Evolutionary conservation across 495 filamentous ascomycete species (phyloP), one percentile per base, ranked within the genome.

Genomic region (Cenococcum geophilum): DNA sequence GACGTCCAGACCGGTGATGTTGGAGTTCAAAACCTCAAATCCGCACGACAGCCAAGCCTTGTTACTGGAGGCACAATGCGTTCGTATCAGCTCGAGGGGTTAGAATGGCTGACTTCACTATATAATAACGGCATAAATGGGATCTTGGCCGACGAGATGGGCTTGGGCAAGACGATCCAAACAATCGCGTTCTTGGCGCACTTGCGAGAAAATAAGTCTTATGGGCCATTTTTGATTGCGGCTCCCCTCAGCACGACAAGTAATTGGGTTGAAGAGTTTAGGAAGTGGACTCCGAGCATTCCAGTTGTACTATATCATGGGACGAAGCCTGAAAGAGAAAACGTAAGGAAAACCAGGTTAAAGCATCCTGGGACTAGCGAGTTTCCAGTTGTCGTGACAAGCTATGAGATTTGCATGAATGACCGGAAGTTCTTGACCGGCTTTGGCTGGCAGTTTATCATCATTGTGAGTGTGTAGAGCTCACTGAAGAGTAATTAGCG

Each of bases 101-200:
- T 98, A 22, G 92, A 93, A 20, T 98, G 93, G 93, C 82, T 97
- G 68, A 84, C 82, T 34, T 85, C 84, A 4, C 72, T 89, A 6
- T 95, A 90, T 71, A 90, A 96, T 79, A 96, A 96, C 71, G 92
- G 93, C 4, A 79, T 97, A 69, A 95, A 91, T 68, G 93, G 93
- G 0, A 98, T 98, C 62, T 73, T 98, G 22, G 93, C 93, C 0
- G 93, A 98, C 69, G 93, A 98, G 73, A 98, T 98, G 93, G 93
- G 93, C 1, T 73, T 97, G 25, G 92, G 92, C 66, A 97, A 97
- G 77, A 97, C 92, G 0, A 81, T 98, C 1, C 93, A 98, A 74
- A 89, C 92, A 0, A 97, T 97, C 42, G 87, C 90, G 0, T 82
- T 97, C 61, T 82, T 97, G 43, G 93, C 93, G 0, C 87, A 92